Evolutionary conservation across 176 grass and related monocot species (phyloP).

Genomic region (Urochloa ruziziensis): DNA sequence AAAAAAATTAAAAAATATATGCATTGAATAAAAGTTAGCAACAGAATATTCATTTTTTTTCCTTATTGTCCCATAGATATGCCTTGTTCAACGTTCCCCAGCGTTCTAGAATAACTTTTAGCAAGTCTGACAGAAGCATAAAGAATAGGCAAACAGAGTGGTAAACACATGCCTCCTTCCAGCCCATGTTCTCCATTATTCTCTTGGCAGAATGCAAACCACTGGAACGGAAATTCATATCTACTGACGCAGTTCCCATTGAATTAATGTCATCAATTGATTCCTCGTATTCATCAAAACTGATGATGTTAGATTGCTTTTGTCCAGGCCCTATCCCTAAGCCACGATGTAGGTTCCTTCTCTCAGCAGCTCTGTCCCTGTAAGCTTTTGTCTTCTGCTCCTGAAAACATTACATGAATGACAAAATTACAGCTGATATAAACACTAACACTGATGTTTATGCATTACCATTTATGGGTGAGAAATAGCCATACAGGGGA

Average conservation of each 20-base stretch:
- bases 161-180: conserved; percentile 68
- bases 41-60: neutral
- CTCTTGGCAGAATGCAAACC: conserved; percentile 62
- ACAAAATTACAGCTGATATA: conserved; percentile 20
- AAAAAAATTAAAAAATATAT: neutral
- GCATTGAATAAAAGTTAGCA: neutral
- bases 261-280: conserved; percentile 35
- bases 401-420: conserved; percentile 36
- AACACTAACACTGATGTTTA: neutral
- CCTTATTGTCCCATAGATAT: neutral
- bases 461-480: neutral
- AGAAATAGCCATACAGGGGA: neutral
- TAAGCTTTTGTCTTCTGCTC: conserved; percentile 50
- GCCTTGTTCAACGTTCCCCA: neutral
- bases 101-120: neutral
- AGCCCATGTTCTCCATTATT: conserved; percentile 95
- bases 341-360: conserved; percentile 65
- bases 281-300: conserved; percentile 38
- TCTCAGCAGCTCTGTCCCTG: conserved; percentile 88
- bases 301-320: conserved; percentile 27
- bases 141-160: neutral
- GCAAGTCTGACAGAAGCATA: conserved; percentile 17
- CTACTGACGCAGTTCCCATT: conserved; percentile 47
- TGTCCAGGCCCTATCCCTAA: conserved; percentile 74
- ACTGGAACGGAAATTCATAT: conserved; percentile 48